Evolutionary conservation across 495 filamentous ascomycete species (phyloP).

Genomic region (Hypomontagnella submonticulosa): DNA sequence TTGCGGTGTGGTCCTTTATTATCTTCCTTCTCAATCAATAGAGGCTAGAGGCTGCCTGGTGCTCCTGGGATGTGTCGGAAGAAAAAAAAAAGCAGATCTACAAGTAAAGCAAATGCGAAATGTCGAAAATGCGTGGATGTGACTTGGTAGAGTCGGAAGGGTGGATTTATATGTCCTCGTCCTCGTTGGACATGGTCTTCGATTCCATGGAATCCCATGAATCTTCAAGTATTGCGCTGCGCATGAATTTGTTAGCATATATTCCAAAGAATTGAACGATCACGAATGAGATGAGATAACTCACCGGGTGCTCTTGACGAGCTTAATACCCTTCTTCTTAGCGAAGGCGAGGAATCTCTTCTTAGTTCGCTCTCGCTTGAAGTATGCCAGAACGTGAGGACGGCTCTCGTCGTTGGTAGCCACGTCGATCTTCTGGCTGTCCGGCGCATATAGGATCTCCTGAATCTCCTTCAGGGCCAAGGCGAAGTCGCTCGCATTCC

Average conservation of each 20-base stretch:
- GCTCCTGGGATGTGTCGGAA: neutral
- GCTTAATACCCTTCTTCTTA: slow-evolving; percentile 51
- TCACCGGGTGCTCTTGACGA: slow-evolving; percentile 50
- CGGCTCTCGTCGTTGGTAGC: slow-evolving; percentile 41
- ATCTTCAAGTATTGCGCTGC: slow-evolving; percentile 37
- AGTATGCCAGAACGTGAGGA: slow-evolving; percentile 54
- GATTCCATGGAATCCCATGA: slow-evolving; percentile 44
- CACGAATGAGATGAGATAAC: slow-evolving; percentile 12
- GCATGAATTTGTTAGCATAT: slow-evolving; percentile 16
- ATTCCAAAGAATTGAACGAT: neutral
- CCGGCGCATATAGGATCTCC: slow-evolving; percentile 51
- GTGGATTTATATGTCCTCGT: slow-evolving; percentile 27
- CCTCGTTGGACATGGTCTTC: slow-evolving; percentile 34
- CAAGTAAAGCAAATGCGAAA: slow-evolving; percentile 10
- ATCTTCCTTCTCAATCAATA: slow-evolving; percentile 17
- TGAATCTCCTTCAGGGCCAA: slow-evolving; percentile 51
- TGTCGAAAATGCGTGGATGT: neutral
- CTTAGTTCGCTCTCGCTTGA: slow-evolving; percentile 61
- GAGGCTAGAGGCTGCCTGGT: slow-evolving; percentile 3
- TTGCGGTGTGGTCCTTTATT: slow-evolving; percentile 38
- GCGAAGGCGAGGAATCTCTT: slow-evolving; percentile 55
- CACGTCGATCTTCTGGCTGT: slow-evolving; percentile 50
- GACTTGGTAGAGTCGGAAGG: neutral
- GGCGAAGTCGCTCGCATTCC: slow-evolving; percentile 59
- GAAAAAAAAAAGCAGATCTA: neutral